These are phyloP conservation scores for Lactarius pseudohatsudake DNA, from an alignment of 768 basidiomycete species.

Conservation along the genomic window DNA sequence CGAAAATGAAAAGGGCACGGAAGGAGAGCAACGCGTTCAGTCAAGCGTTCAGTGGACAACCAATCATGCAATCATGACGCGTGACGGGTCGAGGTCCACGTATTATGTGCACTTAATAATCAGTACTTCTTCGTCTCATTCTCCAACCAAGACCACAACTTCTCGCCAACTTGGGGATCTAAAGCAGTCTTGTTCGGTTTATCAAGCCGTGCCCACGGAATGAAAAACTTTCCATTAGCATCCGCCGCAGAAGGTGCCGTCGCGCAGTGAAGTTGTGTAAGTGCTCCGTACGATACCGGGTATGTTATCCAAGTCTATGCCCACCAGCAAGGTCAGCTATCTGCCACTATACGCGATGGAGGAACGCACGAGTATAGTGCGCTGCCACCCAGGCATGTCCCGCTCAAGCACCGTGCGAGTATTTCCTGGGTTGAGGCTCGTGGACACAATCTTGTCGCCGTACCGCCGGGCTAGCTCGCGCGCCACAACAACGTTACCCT, in stretches of 20 bases:
- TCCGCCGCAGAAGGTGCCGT: conserved; percentile 41
- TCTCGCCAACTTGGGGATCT: conserved; percentile 33
- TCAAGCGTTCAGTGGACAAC: too few relatives aligned
- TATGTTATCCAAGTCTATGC: conserved; percentile 4
- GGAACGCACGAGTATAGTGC: not conserved
- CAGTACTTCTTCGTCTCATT: conserved; percentile 27
- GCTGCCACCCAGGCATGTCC: conserved; percentile 6
- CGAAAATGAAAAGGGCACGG: too few relatives aligned
- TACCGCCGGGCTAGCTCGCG: conserved; percentile 49
- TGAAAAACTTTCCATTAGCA: conserved; percentile 40
- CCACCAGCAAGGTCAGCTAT: not conserved
- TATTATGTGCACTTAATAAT: not conserved
- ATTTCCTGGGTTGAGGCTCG: conserved; percentile 43
- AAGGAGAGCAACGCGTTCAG: too few relatives aligned
- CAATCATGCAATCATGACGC: too few relatives aligned
- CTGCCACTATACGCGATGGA: not conserved
- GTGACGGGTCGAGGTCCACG: too few relatives aligned
- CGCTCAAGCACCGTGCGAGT: conserved; percentile 18
- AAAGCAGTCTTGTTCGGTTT: conserved; percentile 23
- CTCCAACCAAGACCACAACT: conserved; percentile 37
- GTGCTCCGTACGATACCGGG: conserved; percentile 36
- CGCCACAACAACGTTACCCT: conserved; percentile 45
- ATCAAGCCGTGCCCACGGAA: conserved; percentile 35
- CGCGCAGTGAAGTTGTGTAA: conserved; percentile 47
- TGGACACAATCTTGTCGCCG: conserved; percentile 47